Evolutionary conservation across 805 yeast genomes (phyloP).

Genomic region (Myxozyma kluyveri): DNA sequence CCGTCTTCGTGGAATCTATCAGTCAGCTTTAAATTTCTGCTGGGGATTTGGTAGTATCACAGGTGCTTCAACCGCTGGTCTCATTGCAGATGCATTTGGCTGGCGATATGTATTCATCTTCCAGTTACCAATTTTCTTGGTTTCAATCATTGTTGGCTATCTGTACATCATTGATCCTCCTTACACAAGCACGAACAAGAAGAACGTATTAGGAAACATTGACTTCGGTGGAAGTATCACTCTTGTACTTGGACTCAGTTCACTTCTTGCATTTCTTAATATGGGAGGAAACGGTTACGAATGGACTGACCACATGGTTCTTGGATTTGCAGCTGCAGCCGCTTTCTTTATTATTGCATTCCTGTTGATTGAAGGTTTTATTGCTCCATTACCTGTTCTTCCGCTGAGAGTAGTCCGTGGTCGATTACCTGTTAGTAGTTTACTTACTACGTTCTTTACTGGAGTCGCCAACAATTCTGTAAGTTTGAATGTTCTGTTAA

Average conservation of each 20-base stretch:
- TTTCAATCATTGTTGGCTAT: slow-evolving; percentile 41
- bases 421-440: slow-evolving; percentile 60
- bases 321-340: slow-evolving; percentile 40
- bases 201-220: slow-evolving; percentile 37
- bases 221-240: slow-evolving; percentile 63
- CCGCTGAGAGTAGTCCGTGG: slow-evolving; percentile 58
- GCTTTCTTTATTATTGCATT: slow-evolving; percentile 42
- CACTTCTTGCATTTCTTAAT: slow-evolving; percentile 63
- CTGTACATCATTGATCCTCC: slow-evolving; percentile 27
- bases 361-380: slow-evolving; percentile 48
- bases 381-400: slow-evolving; percentile 63
- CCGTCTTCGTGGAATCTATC: slow-evolving; percentile 75
- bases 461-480: slow-evolving; percentile 57
- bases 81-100: slow-evolving; percentile 51
- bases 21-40: slow-evolving; percentile 37
- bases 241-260: slow-evolving; percentile 56
- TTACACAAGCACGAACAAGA: slow-evolving; percentile 4
- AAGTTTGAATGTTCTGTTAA: neutral
- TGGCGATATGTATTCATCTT: slow-evolving; percentile 56
- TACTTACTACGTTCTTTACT: slow-evolving; percentile 66
- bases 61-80: slow-evolving; percentile 64
- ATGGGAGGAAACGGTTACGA: slow-evolving; percentile 59
- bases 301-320: slow-evolving; percentile 47
- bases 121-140: slow-evolving; percentile 43
- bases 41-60: slow-evolving; percentile 68